Base-by-base conservation (phyloP, 73 alveolate species). In the Stentor coeruleus region DNA sequence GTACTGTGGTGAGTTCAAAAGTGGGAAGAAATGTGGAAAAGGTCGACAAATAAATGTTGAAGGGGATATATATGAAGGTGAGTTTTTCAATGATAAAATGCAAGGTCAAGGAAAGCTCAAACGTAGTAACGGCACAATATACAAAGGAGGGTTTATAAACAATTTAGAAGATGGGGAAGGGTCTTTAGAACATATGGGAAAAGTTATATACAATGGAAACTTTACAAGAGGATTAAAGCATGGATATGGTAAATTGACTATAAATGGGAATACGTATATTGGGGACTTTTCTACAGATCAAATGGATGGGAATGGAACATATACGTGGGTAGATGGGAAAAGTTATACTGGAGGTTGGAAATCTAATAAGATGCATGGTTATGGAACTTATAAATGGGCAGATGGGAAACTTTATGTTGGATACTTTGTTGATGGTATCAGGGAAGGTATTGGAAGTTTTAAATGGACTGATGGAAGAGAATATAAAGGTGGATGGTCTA, bases 161-260 rank as follows among this genome's bases (percentile, higher is more conserved):
- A 97, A 95, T 83, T 55, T 76, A 6, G 86, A 91, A 81, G 96
- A 93, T 77, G 93, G 94, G 3, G 59, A 84, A 82, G 99, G 99
- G 4, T 74, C 38, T 37, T 97, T 92, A 75, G 11, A 15, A 74
- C 31, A 83, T 33, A 57, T 3, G 3, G 91, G 80, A 42, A 86
- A 86, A 3, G 76, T 74, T 3, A 85, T 38, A 35, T 85, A 81
- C 72, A 59, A 80, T 41, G 91, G 91, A 31, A 28, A 72, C 35
- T 85, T 37, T 82, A 58, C 55, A 31, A 81, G 80, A 59, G 91
- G 88, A 0, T 59, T 42, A 57, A 85, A 85, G 76, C 87, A 85
- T 59, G 91, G 91, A n/a, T 35, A 85, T 39, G 91, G 91, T 3
- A 72, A 38, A 0, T 81, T 81, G 35, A 3, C 30, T 26, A 37